A percentile compares a stretch with the other conserved stretches of the same genome.
Conservation (phyloP, 2,329 filamentous ascomycete genomes). For the Phoma sp. region DNA sequence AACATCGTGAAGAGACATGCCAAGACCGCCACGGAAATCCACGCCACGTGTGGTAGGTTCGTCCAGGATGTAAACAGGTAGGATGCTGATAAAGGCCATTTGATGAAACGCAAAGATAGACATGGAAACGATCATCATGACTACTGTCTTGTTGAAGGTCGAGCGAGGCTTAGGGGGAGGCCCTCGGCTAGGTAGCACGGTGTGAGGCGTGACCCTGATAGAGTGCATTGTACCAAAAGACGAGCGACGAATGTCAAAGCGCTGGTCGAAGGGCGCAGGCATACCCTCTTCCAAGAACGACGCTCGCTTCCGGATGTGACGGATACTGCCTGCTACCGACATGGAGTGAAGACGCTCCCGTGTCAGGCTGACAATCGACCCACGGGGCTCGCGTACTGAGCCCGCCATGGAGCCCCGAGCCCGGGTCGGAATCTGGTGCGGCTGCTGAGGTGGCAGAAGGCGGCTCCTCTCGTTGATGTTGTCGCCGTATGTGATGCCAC, state of each 20-base stretch:
- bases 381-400: constrained; percentile 30
- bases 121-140: constrained; percentile 79
- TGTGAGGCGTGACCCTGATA: constrained; percentile 38
- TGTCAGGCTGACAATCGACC: constrained; percentile 32
- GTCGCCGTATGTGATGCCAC: constrained; percentile 67
- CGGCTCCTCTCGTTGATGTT: constrained; percentile 72
- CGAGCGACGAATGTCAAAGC: constrained; percentile 44
- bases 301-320: constrained; percentile 43
- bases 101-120: constrained; percentile 87
- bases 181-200: constrained; percentile 29
- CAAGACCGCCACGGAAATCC: constrained; percentile 65
- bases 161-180: constrained; percentile 23
- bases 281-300: constrained; percentile 47
- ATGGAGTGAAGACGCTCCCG: constrained; percentile 36
- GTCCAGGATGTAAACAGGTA: constrained; percentile 93
- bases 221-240: constrained; percentile 48
- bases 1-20: constrained; percentile 68
- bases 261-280: constrained; percentile 39
- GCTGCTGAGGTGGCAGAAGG: constrained; percentile 60
- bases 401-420: constrained; percentile 35
- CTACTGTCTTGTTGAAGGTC: constrained; percentile 68
- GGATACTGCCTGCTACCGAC: constrained; percentile 39
- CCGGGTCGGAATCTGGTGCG: constrained; percentile 34
- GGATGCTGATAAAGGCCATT: constrained; percentile 89
- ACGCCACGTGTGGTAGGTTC: constrained; percentile 50